Evolutionary conservation across 768 basidiomycete genomes (phyloP).

Genomic region (Trametes elegans): DNA sequence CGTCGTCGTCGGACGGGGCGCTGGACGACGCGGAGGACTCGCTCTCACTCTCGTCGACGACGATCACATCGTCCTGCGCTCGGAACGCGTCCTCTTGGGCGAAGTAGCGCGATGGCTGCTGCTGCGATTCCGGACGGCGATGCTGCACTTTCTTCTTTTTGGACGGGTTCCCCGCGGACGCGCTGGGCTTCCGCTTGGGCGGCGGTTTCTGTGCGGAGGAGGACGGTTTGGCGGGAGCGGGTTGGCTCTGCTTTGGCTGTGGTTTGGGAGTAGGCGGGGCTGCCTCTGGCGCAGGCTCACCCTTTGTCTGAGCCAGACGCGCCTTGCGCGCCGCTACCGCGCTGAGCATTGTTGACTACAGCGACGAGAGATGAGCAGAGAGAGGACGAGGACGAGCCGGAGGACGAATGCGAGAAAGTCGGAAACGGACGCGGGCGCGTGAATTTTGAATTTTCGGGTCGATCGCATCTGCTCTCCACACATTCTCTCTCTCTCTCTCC

Average conservation of each 20-base stretch:
- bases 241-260: slow-evolving; percentile 10
- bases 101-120: slow-evolving; percentile 33
- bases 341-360: slow-evolving; percentile 51
- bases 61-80: slow-evolving; percentile 34
- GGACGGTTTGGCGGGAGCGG: background rate
- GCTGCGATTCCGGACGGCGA: slow-evolving; percentile 17
- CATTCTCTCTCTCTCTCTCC: background rate
- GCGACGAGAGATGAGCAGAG: background rate
- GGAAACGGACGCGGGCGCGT: background rate
- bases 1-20: slow-evolving; percentile 36
- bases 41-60: slow-evolving; percentile 20
- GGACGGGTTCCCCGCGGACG: slow-evolving; percentile 29
- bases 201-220: slow-evolving; percentile 23
- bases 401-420: background rate
- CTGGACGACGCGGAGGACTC: slow-evolving; percentile 29
- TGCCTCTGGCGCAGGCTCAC: slow-evolving; percentile 12
- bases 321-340: slow-evolving; percentile 73
- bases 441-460: slow-evolving; percentile 1
- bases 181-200: slow-evolving; percentile 47
- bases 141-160: slow-evolving; percentile 28
- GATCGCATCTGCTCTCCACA: background rate
- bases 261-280: slow-evolving; percentile 16
- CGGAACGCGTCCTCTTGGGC: slow-evolving; percentile 33
- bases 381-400: background rate
- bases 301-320: slow-evolving; percentile 34